phyloP scores from a whole-genome alignment of 108 stramenopile genomes.

The Pseudonitzschia pungens region DNA sequence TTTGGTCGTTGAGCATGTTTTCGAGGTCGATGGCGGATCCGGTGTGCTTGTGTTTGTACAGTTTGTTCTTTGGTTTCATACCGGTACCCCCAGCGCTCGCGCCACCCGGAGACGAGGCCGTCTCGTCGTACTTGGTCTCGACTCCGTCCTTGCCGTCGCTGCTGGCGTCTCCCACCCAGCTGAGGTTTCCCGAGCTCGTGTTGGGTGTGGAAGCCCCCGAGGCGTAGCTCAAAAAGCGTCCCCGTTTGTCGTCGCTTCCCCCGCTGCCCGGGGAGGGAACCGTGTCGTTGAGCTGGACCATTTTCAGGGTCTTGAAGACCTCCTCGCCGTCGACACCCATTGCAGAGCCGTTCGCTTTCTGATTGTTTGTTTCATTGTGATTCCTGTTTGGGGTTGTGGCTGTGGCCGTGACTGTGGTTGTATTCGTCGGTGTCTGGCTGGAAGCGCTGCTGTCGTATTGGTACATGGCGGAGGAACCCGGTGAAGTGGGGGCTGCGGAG shows the following conservation, averaged over 20 bases:
- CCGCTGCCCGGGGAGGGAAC: background rate
- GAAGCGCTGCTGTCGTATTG: too few species aligned
- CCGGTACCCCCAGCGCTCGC: background rate
- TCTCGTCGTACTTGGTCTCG: background rate
- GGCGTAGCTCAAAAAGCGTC: constrained; percentile 39
- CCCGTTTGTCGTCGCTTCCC: background rate
- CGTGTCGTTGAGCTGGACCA: constrained; percentile 27
- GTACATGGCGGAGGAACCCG: too few species aligned
- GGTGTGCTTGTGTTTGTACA: constrained; percentile 36
- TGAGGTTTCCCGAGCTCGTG: constrained; percentile 31
- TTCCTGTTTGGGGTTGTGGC: too few species aligned
- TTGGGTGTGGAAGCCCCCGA: constrained; percentile 47
- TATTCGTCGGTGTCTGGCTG: too few species aligned
- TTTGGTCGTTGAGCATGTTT: constrained; percentile 36
- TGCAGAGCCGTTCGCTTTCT: too few species aligned
- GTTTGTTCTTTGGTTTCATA: background rate
- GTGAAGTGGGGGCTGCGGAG: too few species aligned
- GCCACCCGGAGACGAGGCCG: background rate
- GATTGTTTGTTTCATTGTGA: background rate
- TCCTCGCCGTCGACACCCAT: constrained; percentile 4
- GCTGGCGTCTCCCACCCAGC: constrained; percentile 20
- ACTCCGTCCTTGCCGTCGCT: constrained; percentile 7
- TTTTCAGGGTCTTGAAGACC: background rate
- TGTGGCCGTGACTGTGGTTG: too few species aligned
- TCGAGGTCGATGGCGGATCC: constrained; percentile 46